phyloP scores from a whole-genome alignment of 495 filamentous ascomycete genomes.

The Aspergillus affinis region DNA sequence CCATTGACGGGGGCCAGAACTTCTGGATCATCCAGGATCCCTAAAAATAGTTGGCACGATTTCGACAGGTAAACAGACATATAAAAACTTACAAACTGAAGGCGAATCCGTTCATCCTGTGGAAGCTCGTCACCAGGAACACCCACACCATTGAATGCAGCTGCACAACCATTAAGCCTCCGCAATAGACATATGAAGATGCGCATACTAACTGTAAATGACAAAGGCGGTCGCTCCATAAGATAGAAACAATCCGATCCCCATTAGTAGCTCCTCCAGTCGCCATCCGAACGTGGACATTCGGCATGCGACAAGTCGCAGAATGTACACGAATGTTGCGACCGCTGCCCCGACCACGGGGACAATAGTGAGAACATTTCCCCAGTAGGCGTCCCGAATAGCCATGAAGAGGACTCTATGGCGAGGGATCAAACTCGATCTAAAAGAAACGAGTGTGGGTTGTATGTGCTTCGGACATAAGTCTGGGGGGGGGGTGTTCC shows the following conservation, averaged over 20 bases:
- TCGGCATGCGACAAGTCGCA: slow-evolving; percentile 21
- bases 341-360: slow-evolving; percentile 18
- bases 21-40: slow-evolving; percentile 28
- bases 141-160: slow-evolving; percentile 11
- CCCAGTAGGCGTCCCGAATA: slow-evolving; percentile 13
- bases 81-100: slow-evolving; percentile 11
- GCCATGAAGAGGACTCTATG: neutral
- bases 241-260: slow-evolving; percentile 18
- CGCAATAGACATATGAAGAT: neutral
- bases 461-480: neutral
- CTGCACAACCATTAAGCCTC: neutral
- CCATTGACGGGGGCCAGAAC: slow-evolving; percentile 26
- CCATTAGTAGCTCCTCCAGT: slow-evolving; percentile 24
- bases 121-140: slow-evolving; percentile 4
- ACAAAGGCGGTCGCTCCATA: slow-evolving; percentile 21
- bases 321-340: slow-evolving; percentile 20
- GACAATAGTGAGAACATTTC: slow-evolving; percentile 16
- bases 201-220: slow-evolving; percentile 18
- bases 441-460: neutral
- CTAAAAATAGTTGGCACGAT: neutral
- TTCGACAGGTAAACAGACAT: neutral
- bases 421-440: neutral
- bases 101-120: neutral
- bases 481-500: neutral
- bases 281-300: slow-evolving; percentile 8